These are phyloP conservation scores for Chamaenerion angustifolium DNA, from an alignment of 345 rosid species.

Conservation along the genomic window DNA sequence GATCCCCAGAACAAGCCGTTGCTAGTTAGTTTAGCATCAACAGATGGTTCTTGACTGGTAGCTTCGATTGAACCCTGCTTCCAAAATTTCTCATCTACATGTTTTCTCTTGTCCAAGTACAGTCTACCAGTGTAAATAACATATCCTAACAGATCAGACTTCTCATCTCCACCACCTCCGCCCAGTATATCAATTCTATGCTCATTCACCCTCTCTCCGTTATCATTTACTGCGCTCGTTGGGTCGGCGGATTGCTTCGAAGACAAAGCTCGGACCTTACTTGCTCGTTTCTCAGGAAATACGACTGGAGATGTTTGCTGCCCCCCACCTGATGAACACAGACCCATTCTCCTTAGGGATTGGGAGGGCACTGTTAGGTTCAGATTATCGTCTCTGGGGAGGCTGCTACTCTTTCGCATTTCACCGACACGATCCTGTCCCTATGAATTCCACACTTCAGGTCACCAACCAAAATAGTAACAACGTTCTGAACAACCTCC, in stretches of 20 bases:
- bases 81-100: constrained; percentile 21
- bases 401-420: constrained; percentile 38
- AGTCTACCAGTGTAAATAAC: constrained; percentile 68
- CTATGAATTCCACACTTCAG: background rate
- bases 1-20: constrained; percentile 81
- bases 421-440: constrained; percentile 8
- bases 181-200: constrained; percentile 48
- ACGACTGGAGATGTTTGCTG: constrained; percentile 77
- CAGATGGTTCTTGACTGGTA: constrained; percentile 26
- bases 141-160: constrained; percentile 71
- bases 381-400: constrained; percentile 16
- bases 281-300: constrained; percentile 74
- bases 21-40: constrained; percentile 72
- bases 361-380: constrained; percentile 35
- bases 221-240: constrained; percentile 12
- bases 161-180: constrained; percentile 70
- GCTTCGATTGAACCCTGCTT: constrained; percentile 27
- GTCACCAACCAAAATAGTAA: background rate
- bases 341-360: constrained; percentile 61
- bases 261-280: constrained; percentile 45
- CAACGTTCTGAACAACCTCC: too few species aligned
- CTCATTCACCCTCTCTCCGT: constrained; percentile 34
- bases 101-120: constrained; percentile 50
- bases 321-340: constrained; percentile 51
- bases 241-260: constrained; percentile 22